Evolutionary conservation across 768 basidiomycete species (phyloP).

Genomic region (Lactifluus echinatus): DNA sequence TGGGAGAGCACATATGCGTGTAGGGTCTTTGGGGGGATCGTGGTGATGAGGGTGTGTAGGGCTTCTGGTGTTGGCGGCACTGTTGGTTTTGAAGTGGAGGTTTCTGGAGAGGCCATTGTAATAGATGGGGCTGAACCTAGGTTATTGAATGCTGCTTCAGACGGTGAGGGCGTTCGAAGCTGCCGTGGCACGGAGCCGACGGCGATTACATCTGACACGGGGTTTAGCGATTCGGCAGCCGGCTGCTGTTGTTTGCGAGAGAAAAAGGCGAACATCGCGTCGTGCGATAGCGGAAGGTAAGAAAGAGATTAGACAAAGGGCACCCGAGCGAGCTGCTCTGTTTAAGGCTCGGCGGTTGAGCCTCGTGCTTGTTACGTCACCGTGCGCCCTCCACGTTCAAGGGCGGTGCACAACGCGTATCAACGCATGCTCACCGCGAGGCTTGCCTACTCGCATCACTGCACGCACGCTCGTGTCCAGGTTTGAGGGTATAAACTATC

Average conservation of each 20-base stretch:
- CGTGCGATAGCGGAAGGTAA: slow-evolving; percentile 1
- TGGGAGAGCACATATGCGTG: slow-evolving; percentile 52
- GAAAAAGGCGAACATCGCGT: slow-evolving; percentile 14
- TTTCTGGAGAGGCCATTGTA: slow-evolving; percentile 23
- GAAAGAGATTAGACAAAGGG: slow-evolving; percentile 3
- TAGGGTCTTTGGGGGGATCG: slow-evolving; percentile 58
- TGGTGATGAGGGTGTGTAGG: slow-evolving; percentile 45
- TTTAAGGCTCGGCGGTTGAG: too few relatives aligned
- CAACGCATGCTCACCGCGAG: slow-evolving; percentile 13
- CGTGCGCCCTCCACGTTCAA: background rate
- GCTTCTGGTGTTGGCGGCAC: slow-evolving; percentile 24
- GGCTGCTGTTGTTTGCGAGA: slow-evolving; percentile 13
- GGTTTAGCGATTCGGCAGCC: background rate
- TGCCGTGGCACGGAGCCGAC: slow-evolving; percentile 24
- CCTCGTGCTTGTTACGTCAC: background rate
- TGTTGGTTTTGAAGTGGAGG: slow-evolving; percentile 23
- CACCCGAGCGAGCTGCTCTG: background rate
- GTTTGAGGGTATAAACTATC: background rate
- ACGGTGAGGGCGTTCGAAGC: slow-evolving; percentile 48
- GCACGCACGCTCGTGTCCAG: background rate
- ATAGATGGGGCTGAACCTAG: slow-evolving; percentile 8
- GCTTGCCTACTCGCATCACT: background rate
- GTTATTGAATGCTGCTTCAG: slow-evolving; percentile 27
- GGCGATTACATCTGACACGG: background rate
- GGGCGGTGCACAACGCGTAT: slow-evolving; percentile 9